Evolutionary conservation across 1,284 basidiomycete genomes (phyloP), one percentile per base, ranked within the genome.

Genomic region (Rhodotorula sp.): DNA sequence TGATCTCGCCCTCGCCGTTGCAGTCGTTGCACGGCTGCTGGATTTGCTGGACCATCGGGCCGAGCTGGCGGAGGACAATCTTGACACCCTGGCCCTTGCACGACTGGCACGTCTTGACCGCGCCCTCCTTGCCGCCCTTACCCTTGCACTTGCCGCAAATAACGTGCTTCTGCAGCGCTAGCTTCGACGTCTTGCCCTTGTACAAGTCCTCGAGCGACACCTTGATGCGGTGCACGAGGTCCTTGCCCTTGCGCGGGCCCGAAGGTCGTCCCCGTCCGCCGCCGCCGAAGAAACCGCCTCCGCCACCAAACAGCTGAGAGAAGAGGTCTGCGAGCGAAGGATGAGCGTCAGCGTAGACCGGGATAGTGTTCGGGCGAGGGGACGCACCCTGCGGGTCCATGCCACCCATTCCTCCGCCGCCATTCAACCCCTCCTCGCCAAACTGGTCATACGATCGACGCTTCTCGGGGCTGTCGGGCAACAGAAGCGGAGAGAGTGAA

Each of bases 21-120:
- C 96, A 99, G 46, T 97, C 94, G 79, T 90, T 88, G 83, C 96
- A 99, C 61, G 88, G 86, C 75, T 93, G 91, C 81, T 99, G 96
- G 78, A 99, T 92, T 83, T 99, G 96, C 83, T 99, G 96, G 77
- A 99, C 93, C 96, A 99, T 99, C 24, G 96, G 96, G 48, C 96
- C 96, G 86, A 96, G 89, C 81, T 98, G 95, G 71, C 96, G 90
- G 70, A 98, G 84, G 67, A 90, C 92, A 77, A 98, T 83, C 81
- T 90, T 92, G 83, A 96, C 83, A 80, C 96, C 96, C 77, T 93
- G 91, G 75, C 96, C 96, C 77, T 84, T 86, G 84, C 96, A 99
- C 28, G 84, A 80, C 59, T 81, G 77, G 81, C 96, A 99, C 58
- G 84, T 80, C 80, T 88, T 87, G 70, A 97, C 93, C 44, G 95